Evolutionary conservation across 495 filamentous ascomycete species (phyloP).

Genomic region (Annulohypoxylon stygium): DNA sequence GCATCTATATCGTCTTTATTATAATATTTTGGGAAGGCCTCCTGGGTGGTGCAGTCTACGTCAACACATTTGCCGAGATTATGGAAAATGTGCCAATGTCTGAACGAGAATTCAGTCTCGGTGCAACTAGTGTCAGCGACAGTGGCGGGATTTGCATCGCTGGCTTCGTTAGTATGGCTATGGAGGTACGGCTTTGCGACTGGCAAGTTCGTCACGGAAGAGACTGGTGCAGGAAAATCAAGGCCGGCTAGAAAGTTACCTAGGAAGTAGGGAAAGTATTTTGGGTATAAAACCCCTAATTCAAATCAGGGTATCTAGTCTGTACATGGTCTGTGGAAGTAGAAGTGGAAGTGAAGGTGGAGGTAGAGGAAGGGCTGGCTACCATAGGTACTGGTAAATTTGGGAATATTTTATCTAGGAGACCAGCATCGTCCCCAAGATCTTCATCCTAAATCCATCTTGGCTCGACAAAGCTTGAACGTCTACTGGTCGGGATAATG

Average conservation of each 20-base stretch:
- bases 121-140: slow-evolving; percentile 92
- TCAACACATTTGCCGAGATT: slow-evolving; percentile 93
- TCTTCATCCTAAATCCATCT: background rate
- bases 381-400: background rate
- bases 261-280: background rate
- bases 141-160: slow-evolving; percentile 91
- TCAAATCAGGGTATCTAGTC: background rate
- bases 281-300: background rate
- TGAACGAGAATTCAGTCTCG: slow-evolving; percentile 91
- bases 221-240: slow-evolving; percentile 75
- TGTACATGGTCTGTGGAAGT: background rate
- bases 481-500: background rate
- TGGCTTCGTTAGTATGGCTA: slow-evolving; percentile 83
- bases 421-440: background rate
- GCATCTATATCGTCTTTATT: slow-evolving; percentile 82
- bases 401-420: background rate
- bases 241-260: slow-evolving; percentile 45
- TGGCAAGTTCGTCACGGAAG: slow-evolving; percentile 84
- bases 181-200: slow-evolving; percentile 84
- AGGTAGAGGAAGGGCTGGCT: background rate
- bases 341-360: background rate
- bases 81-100: slow-evolving; percentile 78
- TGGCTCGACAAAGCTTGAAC: background rate
- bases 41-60: slow-evolving; percentile 90
- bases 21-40: slow-evolving; percentile 97